Evolutionary conservation across 768 basidiomycete genomes (phyloP), one percentile per base, ranked within the genome.

Genomic region (Naganishia randhawae): DNA sequence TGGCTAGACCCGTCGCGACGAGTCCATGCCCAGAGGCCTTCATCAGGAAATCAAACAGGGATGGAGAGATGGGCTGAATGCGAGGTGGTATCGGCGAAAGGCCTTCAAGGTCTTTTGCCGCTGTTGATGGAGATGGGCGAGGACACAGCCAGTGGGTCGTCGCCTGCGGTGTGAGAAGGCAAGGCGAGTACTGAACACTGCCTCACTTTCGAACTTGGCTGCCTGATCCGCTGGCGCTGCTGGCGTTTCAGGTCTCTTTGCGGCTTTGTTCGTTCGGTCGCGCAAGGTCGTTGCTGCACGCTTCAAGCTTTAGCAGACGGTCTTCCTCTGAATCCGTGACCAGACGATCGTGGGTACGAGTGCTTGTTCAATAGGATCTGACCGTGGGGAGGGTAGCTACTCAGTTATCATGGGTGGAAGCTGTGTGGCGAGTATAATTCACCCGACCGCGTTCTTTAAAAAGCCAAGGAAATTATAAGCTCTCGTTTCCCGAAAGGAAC

Each of bases 1-100:
- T 35, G 39, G 39, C 29, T 11, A 61, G 29, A 5, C 57, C 57
- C 39, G 57, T 61, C 2, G 39, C 4, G 22, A 39, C 57, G 57
- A 61, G 57, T n/a, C 37, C 22, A 39, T 61, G 39, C 22, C 41
- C 14, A 2, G 57, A n/a, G 9, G 57, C 13, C 57, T 41, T 61
- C 57, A 61, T 61, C 9, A 17, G 22, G 11, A 7, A n/a, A 4
- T 25, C 10, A 10, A 1, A 16, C n/a, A 14, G 29, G 5, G 25
- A 7, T 29, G 37, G 11, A 17, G 19, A 35, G 8, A 22, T 31
- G 31, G n/a, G 57, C n/a, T n/a, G n/a, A n/a, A n/a, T 13, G 22
- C 22, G 22, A 3, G 37, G 25, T 35, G 27, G 11, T 39, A 7
- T 11, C 11, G 22, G n/a, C n/a, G n/a, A 48, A 11, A 48, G 45